Conservation (phyloP, 2,329 filamentous ascomycete species). For the Colletotrichum noveboracense region DNA sequence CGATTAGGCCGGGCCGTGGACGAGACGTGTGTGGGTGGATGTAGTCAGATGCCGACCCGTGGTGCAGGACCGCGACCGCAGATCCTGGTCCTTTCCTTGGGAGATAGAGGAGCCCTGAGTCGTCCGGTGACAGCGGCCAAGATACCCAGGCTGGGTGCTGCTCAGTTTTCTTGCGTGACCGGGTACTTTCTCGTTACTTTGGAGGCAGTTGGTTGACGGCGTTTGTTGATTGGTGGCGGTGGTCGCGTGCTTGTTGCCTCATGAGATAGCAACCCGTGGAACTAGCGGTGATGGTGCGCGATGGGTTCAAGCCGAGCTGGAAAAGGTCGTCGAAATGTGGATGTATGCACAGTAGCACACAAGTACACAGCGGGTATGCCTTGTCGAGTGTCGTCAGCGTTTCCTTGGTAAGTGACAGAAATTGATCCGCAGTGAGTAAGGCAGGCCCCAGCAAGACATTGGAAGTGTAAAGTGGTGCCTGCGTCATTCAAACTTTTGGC, state of each 20-base stretch:
- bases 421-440: not conserved
- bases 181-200: not conserved
- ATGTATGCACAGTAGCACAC: not conserved
- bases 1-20: not conserved
- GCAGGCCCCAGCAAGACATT: not conserved
- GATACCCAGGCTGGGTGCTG: not conserved
- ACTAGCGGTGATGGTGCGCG: not conserved
- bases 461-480: not conserved
- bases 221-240: not conserved
- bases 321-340: not conserved
- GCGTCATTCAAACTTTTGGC: conserved; percentile 3
- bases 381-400: not conserved
- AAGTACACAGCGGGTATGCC: not conserved
- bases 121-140: conserved; percentile 9
- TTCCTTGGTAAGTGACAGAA: not conserved
- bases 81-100: conserved; percentile 15
- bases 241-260: not conserved
- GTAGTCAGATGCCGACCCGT: conserved; percentile 19
- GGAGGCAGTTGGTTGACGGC: not conserved
- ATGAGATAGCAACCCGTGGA: not conserved
- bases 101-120: conserved; percentile 1
- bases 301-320: not conserved
- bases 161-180: not conserved
- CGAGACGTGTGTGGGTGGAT: conserved; percentile 3
- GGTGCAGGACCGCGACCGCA: not conserved